Percentiles rank a stretch among this genome's conserved stretches.
These are phyloP conservation scores for Thalia dealbata DNA, from an alignment of 176 grass and related monocot genomes.

Conservation along the genomic window DNA sequence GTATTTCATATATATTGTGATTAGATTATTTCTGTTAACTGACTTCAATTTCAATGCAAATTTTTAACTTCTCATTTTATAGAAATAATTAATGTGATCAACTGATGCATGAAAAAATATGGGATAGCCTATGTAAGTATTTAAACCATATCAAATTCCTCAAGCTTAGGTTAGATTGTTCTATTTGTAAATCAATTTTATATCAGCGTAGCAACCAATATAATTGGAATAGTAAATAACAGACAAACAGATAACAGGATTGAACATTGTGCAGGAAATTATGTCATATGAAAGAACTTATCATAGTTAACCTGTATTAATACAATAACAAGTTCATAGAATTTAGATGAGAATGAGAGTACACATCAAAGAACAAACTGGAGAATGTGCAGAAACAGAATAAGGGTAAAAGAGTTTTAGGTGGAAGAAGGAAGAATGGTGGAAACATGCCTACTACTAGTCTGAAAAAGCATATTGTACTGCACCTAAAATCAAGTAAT, in stretches of 20 bases:
- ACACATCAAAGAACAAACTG: background rate
- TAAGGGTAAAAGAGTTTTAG: background rate
- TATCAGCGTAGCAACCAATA: background rate
- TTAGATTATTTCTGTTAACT: slow-evolving; percentile 1
- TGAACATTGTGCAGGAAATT: background rate
- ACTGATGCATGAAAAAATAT: background rate
- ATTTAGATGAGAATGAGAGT: background rate
- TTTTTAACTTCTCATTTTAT: background rate
- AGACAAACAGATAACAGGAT: background rate
- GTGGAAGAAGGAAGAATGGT: background rate
- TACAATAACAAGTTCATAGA: background rate
- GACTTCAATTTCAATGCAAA: background rate
- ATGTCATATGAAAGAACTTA: background rate
- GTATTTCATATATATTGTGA: background rate
- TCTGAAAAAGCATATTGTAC: background rate
- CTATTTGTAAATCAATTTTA: background rate
- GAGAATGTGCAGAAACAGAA: background rate
- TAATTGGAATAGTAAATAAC: background rate
- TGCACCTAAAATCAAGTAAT: no score
- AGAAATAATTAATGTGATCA: background rate
- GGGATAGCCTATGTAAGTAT: background rate
- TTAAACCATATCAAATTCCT: background rate
- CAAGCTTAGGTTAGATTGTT: background rate
- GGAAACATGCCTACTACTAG: background rate
- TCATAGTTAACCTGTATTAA: background rate